A percentile compares a stretch with the other conserved stretches of the same genome.
Evolutionary conservation across 495 filamentous ascomycete species (phyloP).

Genomic region (Lasiosphaeriaceae sp.): DNA sequence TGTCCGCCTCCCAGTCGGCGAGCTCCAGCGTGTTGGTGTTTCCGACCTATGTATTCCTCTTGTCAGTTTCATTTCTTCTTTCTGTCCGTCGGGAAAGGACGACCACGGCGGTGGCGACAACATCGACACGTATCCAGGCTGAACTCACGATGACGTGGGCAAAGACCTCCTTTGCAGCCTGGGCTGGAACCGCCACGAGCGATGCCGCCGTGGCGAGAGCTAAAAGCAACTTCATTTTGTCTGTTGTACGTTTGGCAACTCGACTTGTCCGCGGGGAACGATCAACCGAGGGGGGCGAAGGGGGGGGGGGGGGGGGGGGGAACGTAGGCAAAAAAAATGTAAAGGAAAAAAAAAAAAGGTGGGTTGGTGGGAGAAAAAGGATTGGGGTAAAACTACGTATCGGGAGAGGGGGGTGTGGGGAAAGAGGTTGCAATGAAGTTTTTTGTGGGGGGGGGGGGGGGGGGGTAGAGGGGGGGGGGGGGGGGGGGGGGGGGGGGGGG

Average conservation of each 20-base stretch:
- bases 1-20: constrained; percentile 53
- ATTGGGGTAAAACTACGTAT: not conserved
- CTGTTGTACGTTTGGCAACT: no score
- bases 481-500: no score
- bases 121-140: no score
- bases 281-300: no score
- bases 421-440: not conserved
- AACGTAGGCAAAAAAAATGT: no score
- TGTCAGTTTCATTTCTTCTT: not conserved
- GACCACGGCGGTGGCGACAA: no score
- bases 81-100: no score
- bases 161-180: constrained; percentile 22
- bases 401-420: not conserved
- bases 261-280: no score
- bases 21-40: constrained; percentile 40
- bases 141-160: constrained; percentile 22
- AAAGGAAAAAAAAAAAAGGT: no score
- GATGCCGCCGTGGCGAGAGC: constrained; percentile 1
- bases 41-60: constrained; percentile 10
- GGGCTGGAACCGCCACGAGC: not conserved
- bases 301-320: no score
- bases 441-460: not conserved
- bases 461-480: no score
- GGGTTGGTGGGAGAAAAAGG: not conserved
- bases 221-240: constrained; percentile 11